Percentiles rank a stretch among this genome's conserved stretches.
Evolutionary conservation across 78 protist genomes (phyloP).

Genomic region (Reticulomyxa filosa): DNA sequence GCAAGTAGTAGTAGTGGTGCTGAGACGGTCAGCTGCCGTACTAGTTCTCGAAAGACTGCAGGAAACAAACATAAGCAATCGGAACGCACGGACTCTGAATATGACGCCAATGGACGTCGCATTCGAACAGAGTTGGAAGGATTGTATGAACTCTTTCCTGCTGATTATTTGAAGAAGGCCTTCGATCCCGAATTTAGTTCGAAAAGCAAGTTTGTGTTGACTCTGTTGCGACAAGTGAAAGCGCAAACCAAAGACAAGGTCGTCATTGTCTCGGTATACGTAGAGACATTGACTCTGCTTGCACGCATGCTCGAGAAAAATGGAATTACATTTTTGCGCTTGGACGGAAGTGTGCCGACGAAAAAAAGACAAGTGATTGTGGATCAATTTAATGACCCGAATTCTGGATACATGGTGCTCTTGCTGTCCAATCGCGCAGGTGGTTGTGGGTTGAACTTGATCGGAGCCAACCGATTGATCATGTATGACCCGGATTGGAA

Average conservation of each 20-base stretch:
- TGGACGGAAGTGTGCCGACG: constrained; percentile 36
- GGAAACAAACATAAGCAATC: too few relatives aligned
- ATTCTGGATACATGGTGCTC: background rate
- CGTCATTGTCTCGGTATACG: background rate
- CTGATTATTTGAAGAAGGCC: too few relatives aligned
- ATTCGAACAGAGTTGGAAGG: too few relatives aligned
- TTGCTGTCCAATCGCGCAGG: constrained; percentile 2
- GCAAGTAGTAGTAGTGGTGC: too few relatives aligned
- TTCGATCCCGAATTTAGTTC: too few relatives aligned
- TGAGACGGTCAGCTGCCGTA: too few relatives aligned
- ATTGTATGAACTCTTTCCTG: too few relatives aligned
- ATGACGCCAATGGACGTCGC: too few relatives aligned
- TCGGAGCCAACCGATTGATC: background rate
- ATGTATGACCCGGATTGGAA: background rate
- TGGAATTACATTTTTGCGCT: background rate
- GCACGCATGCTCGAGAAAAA: background rate
- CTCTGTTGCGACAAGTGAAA: too few relatives aligned
- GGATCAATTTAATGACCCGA: constrained; percentile 39
- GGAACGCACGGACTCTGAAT: too few relatives aligned
- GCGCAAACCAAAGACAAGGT: background rate
- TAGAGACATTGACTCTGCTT: background rate
- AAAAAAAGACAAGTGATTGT: constrained; percentile 39
- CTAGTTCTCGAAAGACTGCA: too few relatives aligned
- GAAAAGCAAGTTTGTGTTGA: too few relatives aligned
- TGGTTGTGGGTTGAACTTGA: background rate